Conservation (phyloP, 495 filamentous ascomycete genomes). For the Penicillium roqueforti region DNA sequence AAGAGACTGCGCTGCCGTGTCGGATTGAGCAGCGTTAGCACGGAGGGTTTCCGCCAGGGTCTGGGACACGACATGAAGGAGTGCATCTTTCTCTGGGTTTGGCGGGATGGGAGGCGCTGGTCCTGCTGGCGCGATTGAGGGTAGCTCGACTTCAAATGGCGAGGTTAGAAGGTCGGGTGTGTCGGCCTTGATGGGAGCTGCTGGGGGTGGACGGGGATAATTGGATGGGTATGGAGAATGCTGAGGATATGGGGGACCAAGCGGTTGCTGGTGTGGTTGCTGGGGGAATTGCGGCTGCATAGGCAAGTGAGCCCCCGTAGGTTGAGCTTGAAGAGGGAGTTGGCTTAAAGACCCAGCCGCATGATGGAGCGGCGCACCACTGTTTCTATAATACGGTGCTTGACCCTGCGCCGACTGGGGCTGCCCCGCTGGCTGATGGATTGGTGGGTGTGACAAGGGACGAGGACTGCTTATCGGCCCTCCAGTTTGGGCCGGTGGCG, state of each 20-base stretch:
- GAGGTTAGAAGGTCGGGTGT: slow-evolving; percentile 70
- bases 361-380: slow-evolving; percentile 7
- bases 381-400: slow-evolving; percentile 15
- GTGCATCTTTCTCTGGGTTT: slow-evolving; percentile 92
- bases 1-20: slow-evolving; percentile 67
- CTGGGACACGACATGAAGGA: slow-evolving; percentile 71
- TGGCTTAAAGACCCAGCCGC: neutral
- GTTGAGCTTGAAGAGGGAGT: neutral
- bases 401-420: slow-evolving; percentile 11
- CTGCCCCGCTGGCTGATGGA: slow-evolving; percentile 5
- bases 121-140: slow-evolving; percentile 50
- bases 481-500: slow-evolving; percentile 5
- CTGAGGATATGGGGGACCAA: slow-evolving; percentile 16
- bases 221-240: slow-evolving; percentile 18
- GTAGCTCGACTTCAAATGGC: slow-evolving; percentile 62
- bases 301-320: neutral
- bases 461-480: slow-evolving; percentile 1
- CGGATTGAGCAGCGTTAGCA: slow-evolving; percentile 58
- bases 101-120: slow-evolving; percentile 84
- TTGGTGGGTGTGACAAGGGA: slow-evolving; percentile 7
- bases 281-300: slow-evolving; percentile 5
- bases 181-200: slow-evolving; percentile 39
- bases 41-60: slow-evolving; percentile 63
- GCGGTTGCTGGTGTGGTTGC: slow-evolving; percentile 11
- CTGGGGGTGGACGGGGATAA: slow-evolving; percentile 14